Evolutionary conservation across 2,329 filamentous ascomycete species (phyloP).

Genomic region (Diaporthe velutina): DNA sequence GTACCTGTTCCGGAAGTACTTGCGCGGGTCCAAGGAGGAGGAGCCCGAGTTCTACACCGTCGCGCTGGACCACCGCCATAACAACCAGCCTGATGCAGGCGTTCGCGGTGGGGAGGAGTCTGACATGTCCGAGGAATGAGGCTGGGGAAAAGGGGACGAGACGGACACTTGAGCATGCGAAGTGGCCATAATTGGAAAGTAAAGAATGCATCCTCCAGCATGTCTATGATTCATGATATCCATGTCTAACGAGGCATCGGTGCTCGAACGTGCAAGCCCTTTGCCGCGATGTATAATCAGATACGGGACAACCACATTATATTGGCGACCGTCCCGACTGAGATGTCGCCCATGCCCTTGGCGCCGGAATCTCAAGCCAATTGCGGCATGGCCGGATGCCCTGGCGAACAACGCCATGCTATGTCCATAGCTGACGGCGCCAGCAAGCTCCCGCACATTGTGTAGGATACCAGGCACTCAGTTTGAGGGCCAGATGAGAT

Average conservation of each 20-base stretch:
- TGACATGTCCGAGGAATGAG: constrained; percentile 3
- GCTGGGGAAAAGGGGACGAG: too few species aligned
- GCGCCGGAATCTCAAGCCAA: not conserved
- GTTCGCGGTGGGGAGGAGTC: not conserved
- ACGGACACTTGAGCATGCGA: too few species aligned
- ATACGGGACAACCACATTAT: not conserved
- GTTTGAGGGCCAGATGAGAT: too few species aligned
- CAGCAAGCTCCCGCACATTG: not conserved
- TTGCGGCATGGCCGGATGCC: too few species aligned
- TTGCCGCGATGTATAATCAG: not conserved
- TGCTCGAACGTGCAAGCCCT: not conserved
- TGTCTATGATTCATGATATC: too few species aligned
- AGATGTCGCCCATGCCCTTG: not conserved
- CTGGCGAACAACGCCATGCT: not conserved
- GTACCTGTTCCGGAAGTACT: constrained; percentile 27
- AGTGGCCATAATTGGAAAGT: not conserved
- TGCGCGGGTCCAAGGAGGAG: constrained; percentile 1
- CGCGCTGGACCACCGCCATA: constrained; percentile 6
- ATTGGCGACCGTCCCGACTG: not conserved
- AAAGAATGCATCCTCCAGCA: not conserved
- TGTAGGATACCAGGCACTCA: accelerated
- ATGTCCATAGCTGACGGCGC: accelerated
- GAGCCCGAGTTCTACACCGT: constrained; percentile 36
- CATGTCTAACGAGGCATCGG: not conserved
- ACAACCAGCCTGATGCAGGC: not conserved